Evolutionary conservation across 352 stramenopile species (phyloP), one percentile per base, ranked within the genome.

Genomic region (Pythium coloratum): DNA sequence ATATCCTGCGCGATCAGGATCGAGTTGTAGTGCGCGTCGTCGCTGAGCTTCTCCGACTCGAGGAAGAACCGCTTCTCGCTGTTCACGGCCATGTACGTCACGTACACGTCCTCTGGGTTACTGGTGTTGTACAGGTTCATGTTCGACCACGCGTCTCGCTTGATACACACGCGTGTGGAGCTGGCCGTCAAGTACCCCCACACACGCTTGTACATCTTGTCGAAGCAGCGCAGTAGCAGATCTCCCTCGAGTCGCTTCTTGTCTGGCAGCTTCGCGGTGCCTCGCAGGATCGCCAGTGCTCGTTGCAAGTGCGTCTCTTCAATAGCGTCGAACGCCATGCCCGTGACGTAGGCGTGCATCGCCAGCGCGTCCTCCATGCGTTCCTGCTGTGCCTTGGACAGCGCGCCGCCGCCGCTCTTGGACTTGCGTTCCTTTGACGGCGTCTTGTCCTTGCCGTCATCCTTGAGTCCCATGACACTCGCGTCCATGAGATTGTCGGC

Each of bases 131-230:
- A 92, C 66, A 94, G 66, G 61, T 92, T 92, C 62, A 86, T 76
- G 59, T 82, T 89, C 60, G 82, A 91, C 84, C 86, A 94, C 24
- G 81, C 86, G 57, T 94, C 86, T 50, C 84, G 72, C 71, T 92
- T 92, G 50, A 92, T 73, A 67, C 86, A 94, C 46, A 92, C 81
- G 0, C 82, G 73, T 13, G 76, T 80, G 18, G 79, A 75, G 64
- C 73, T 90, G n/a, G 81, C 70, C 0, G 81, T 90, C 9, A 94
- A 54, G 56, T 88, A 89, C 14, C 75, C 76, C 84, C 86, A 94
- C 66, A 94, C 86, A 57, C 90, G 84, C 51, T 91, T 94, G 78
- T 92, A 77, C 80, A 92, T 90, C 40, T 92, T 94, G 61, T 94
- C 86, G 65, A 88, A 92, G 66, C 86, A 94, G 14, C 84, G 81